Conservation (phyloP, 1,284 basidiomycete genomes). For the Wolfiporia cocos region DNA sequence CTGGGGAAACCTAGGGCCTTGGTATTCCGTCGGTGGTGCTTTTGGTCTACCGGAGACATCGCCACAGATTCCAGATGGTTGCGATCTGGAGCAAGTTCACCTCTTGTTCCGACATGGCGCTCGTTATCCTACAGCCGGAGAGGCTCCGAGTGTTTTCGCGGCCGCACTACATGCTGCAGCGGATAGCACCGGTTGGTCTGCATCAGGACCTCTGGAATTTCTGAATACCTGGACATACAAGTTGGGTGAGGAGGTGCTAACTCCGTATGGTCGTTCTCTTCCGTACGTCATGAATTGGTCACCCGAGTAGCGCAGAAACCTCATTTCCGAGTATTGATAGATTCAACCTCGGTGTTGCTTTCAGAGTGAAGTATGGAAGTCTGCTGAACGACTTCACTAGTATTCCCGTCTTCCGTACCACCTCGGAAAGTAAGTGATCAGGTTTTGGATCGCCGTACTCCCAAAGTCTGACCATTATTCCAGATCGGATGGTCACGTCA, state of each 20-base stretch:
- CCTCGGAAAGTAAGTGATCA: constrained; percentile 34
- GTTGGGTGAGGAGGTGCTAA: constrained; percentile 51
- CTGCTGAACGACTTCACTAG: constrained; percentile 46
- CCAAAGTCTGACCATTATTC: no score
- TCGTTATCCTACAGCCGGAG: constrained; percentile 40
- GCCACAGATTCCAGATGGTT: constrained; percentile 42
- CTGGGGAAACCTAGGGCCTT: constrained; percentile 57
- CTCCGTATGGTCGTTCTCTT: constrained; percentile 50
- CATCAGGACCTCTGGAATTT: constrained; percentile 43
- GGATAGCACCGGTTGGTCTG: constrained; percentile 29
- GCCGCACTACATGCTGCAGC: constrained; percentile 30
- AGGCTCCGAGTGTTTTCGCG: constrained; percentile 34
- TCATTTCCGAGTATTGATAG: constrained; percentile 18
- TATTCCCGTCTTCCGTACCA: constrained; percentile 58
- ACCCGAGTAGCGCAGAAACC: background rate
- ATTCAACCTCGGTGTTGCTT: constrained; percentile 42
- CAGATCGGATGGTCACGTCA: constrained; percentile 46
- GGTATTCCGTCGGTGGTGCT: constrained; percentile 42
- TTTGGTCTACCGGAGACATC: constrained; percentile 51
- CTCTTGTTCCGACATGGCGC: constrained; percentile 53
- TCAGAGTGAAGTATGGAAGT: constrained; percentile 50
- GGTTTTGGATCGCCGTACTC: no score
- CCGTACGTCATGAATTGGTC: constrained; percentile 26
- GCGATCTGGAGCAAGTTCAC: constrained; percentile 45
- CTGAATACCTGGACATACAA: constrained; percentile 49